Percentiles rank a stretch among this genome's conserved stretches.
Evolutionary conservation across 1,139 yeast genomes (phyloP).

Genomic region (Entelexis sorbosivorans): DNA sequence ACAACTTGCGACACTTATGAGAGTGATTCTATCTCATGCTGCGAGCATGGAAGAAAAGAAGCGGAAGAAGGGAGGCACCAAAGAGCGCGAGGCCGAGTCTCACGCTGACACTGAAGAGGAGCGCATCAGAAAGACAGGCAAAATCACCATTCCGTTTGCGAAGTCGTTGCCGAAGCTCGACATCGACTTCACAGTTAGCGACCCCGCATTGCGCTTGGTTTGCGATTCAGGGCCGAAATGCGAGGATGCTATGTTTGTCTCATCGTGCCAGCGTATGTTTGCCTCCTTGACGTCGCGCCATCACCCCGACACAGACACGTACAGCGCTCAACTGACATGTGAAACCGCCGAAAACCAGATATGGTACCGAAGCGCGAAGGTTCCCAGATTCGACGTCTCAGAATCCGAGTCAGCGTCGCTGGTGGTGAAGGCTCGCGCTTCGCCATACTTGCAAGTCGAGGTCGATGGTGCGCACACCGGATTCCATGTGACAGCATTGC

Average conservation of each 20-base stretch:
- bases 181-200: conserved; percentile 31
- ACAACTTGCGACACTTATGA: conserved; percentile 28
- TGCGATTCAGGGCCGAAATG: conserved; percentile 10
- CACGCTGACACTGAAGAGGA: background rate
- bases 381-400: conserved; percentile 18
- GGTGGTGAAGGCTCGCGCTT: conserved; percentile 15
- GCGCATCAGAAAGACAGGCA: background rate
- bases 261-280: conserved; percentile 23
- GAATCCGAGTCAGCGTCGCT: conserved; percentile 9
- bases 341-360: conserved; percentile 14
- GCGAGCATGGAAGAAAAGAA: conserved; percentile 5
- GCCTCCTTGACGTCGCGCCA: conserved; percentile 15
- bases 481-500: conserved; percentile 17
- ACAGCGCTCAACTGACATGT: conserved; percentile 15
- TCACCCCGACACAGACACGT: conserved; percentile 8
- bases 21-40: conserved; percentile 19
- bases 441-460: conserved; percentile 20
- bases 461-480: conserved; percentile 14
- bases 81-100: background rate
- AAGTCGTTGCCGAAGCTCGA: conserved; percentile 30
- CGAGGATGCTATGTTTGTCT: conserved; percentile 23
- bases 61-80: background rate
- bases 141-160: conserved; percentile 18
- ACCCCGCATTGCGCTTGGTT: conserved; percentile 33
- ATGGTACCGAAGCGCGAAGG: conserved; percentile 19